Base-by-base conservation (phyloP, 2,329 filamentous ascomycete genomes). In the Ceratocystis albifundus region DNA sequence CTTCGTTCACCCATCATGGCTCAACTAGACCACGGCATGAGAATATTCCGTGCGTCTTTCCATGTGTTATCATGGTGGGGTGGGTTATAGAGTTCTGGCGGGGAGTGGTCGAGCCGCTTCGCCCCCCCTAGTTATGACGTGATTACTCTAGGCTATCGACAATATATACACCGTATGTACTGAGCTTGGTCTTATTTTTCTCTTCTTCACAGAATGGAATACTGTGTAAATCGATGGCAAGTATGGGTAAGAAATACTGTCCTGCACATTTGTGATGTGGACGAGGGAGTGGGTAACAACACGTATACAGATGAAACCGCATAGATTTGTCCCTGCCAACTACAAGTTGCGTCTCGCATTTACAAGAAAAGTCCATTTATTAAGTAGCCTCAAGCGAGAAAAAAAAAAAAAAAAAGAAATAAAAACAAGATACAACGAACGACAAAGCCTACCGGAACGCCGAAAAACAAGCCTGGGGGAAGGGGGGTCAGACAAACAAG, bases 371-470 rank as follows among this genome's bases (percentile, higher is more conserved):
- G n/a, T 20, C 2, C 22, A 53, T 53, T 28, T 22, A 1, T 28
- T 17, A 32, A n/a, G 15, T n/a, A 32, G 25, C 28, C n/a, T 17
- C 28, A 30, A 59, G 3, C n/a, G 17, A 25, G 48, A 59, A 20
- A 59, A 8, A 59, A n/a, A 32, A 17, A 44, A 63, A 59, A 20
- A 59, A 8, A 59, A n/a, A 32, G 22, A 44, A 63, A 5, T 30
- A 36, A 15, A 28, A 15, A 53, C 7, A 10, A 22, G 10, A 59
- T 59, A 36, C 28, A 59, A 59, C 55, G n/a, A 59, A 59, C 55
- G n/a, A n/a, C 12, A 59, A 36, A 59, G 55, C 28, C 53, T 28
- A 59, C 55, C 55, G n/a, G 22, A 64, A 64, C 20, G 41, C 30
- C 44, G 30, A 41, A 64, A 30, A 3, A 45, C 36, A 64, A 50